Percentiles rank a stretch among this genome's conserved stretches.
phyloP scores from a whole-genome alignment of 805 yeast species.

The Limtongia smithiae region DNA sequence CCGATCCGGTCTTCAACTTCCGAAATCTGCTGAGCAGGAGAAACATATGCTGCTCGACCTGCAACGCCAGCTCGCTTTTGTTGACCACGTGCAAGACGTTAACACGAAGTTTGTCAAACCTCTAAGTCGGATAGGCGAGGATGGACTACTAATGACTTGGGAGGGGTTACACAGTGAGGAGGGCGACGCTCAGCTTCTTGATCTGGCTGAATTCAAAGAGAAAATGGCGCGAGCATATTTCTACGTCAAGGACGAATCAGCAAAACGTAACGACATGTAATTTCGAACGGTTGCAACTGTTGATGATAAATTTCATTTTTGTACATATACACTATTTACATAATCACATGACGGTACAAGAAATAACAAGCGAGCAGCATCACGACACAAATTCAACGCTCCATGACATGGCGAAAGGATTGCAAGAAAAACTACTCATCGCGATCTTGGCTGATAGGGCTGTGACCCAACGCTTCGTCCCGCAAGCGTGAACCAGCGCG shows the following conservation, averaged over 20 bases:
- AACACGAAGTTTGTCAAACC: constrained; percentile 38
- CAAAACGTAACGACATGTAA: not conserved
- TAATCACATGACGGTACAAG: too few relatives aligned
- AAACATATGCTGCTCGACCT: constrained; percentile 33
- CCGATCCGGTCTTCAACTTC: constrained; percentile 33
- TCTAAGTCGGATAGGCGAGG: constrained; percentile 28
- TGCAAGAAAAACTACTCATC: not conserved
- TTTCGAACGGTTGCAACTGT: not conserved
- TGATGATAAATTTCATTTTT: not conserved
- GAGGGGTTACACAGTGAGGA: constrained; percentile 23
- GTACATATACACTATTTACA: too few relatives aligned
- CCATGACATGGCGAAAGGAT: not conserved
- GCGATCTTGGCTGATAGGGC: constrained; percentile 12
- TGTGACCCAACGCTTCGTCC: constrained; percentile 30
- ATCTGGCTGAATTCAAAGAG: constrained; percentile 3
- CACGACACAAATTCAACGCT: not conserved
- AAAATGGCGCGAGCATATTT: constrained; percentile 20
- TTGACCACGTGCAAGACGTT: constrained; percentile 39
- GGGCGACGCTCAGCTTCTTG: constrained; percentile 14
- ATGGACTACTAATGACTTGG: constrained; percentile 11
- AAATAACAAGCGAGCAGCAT: too few relatives aligned
- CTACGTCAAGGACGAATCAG: constrained; percentile 11
- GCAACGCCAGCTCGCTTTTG: constrained; percentile 39
- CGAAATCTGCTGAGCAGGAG: constrained; percentile 27
- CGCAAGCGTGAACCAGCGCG: constrained; percentile 29